phyloP scores from a whole-genome alignment of 768 basidiomycete genomes.

The Boletales sp. region DNA sequence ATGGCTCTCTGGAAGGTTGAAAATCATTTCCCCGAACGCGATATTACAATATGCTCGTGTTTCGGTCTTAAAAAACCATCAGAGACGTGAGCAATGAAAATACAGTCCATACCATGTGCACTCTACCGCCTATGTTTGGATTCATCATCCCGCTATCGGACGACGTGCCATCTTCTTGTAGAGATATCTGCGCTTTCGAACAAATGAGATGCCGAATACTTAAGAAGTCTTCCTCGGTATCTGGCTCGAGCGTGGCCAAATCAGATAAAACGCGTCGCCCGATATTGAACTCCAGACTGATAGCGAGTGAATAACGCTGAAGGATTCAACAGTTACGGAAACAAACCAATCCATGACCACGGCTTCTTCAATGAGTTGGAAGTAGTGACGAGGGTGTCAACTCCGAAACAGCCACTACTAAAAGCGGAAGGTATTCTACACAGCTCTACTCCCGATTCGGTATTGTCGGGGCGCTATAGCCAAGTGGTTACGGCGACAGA shows the following conservation, averaged over 20 bases:
- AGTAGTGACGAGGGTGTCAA: too few species aligned
- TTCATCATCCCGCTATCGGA: conserved; percentile 23
- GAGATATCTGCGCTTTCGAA: conserved; percentile 54
- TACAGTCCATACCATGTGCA: conserved; percentile 54
- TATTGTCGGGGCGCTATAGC: conserved; percentile 48
- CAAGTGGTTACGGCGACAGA: conserved; percentile 79
- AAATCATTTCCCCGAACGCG: conserved; percentile 76
- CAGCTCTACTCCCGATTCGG: too few species aligned
- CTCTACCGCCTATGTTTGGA: conserved; percentile 19
- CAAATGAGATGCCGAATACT: conserved; percentile 56
- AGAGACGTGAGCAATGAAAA: background rate
- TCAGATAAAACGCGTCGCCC: conserved; percentile 74
- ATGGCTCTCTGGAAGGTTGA: conserved; percentile 56
- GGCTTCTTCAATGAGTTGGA: too few species aligned
- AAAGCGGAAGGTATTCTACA: conserved; percentile 2
- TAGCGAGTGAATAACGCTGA: background rate
- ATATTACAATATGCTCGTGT: conserved; percentile 77
- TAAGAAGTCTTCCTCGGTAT: conserved; percentile 43
- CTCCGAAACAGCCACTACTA: background rate
- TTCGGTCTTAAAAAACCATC: conserved; percentile 46
- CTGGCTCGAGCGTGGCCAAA: conserved; percentile 56
- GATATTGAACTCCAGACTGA: conserved; percentile 74
- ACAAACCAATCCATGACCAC: conserved; percentile 49
- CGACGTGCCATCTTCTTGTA: conserved; percentile 6
- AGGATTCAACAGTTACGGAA: background rate